A percentile compares a stretch with the other conserved stretches of the same genome.
Evolutionary conservation across 1,139 yeast species (phyloP).

Genomic region (Nakaseomyces bracarensis): DNA sequence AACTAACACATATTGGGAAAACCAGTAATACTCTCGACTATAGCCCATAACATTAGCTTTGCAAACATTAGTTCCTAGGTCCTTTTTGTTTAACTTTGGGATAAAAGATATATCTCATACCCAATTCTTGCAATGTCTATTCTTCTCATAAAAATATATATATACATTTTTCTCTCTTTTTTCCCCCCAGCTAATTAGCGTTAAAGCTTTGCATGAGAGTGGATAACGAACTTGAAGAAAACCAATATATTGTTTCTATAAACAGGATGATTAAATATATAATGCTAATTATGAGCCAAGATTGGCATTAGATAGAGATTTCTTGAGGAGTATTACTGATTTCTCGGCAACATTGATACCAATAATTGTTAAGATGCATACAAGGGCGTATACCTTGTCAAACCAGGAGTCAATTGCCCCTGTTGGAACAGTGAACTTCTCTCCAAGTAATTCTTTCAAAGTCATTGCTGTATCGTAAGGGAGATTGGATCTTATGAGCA

Average conservation of each 20-base stretch:
- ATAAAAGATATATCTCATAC: too few relatives aligned
- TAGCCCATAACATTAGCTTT: conserved; percentile 3
- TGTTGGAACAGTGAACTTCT: conserved; percentile 34
- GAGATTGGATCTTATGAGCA: conserved; percentile 65
- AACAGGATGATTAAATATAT: too few relatives aligned
- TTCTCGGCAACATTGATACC: conserved; percentile 35
- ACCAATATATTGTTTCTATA: too few relatives aligned
- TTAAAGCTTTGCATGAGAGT: not conserved
- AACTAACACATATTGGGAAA: conserved; percentile 4
- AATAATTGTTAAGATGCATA: conserved; percentile 46
- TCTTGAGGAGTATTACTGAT: not conserved
- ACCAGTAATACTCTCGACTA: conserved; percentile 6
- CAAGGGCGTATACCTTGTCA: conserved; percentile 58
- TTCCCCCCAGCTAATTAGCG: not conserved
- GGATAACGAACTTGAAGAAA: too few relatives aligned
- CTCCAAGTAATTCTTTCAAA: conserved; percentile 29
- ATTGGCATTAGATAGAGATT: not conserved
- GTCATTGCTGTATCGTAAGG: conserved; percentile 48
- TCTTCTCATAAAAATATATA: too few relatives aligned
- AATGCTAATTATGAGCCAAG: not conserved
- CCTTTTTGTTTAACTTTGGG: too few relatives aligned
- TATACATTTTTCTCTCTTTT: not conserved
- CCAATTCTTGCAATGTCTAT: too few relatives aligned
- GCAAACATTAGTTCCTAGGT: too few relatives aligned
- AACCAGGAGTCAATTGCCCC: conserved; percentile 70